Evolutionary conservation across 495 filamentous ascomycete genomes (phyloP).

Genomic region (Xylaria palmicola): DNA sequence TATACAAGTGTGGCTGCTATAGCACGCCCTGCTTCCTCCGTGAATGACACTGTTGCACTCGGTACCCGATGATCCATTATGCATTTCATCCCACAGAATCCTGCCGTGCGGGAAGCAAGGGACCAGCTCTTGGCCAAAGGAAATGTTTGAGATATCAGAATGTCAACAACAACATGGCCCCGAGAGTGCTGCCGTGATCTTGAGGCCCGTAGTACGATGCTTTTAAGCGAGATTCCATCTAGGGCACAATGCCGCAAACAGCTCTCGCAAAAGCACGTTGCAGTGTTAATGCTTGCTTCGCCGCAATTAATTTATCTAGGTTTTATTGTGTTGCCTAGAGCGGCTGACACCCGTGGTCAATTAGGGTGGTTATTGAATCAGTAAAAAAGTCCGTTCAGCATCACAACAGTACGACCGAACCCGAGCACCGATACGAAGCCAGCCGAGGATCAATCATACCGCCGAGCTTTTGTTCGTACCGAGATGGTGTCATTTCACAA

Average conservation of each 20-base stretch:
- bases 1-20: neutral
- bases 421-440: neutral
- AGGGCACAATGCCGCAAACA: neutral
- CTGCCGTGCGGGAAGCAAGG: conserved; percentile 16
- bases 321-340: neutral
- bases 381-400: neutral
- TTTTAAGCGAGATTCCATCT: neutral
- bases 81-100: conserved; percentile 10
- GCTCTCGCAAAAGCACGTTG: neutral
- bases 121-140: neutral
- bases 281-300: conserved; percentile 5
- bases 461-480: neutral
- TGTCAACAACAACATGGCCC: neutral
- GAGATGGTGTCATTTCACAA: neutral
- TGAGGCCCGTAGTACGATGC: neutral
- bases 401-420: neutral
- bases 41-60: neutral
- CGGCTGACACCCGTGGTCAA: neutral
- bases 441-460: neutral
- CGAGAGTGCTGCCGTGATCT: neutral
- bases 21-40: neutral
- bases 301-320: conserved; percentile 7
- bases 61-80: conserved; percentile 1
- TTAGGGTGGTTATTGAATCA: neutral
- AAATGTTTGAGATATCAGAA: neutral